Base-by-base conservation (phyloP, 352 stramenopile species). In the Globisporangium ultimum region DNA sequence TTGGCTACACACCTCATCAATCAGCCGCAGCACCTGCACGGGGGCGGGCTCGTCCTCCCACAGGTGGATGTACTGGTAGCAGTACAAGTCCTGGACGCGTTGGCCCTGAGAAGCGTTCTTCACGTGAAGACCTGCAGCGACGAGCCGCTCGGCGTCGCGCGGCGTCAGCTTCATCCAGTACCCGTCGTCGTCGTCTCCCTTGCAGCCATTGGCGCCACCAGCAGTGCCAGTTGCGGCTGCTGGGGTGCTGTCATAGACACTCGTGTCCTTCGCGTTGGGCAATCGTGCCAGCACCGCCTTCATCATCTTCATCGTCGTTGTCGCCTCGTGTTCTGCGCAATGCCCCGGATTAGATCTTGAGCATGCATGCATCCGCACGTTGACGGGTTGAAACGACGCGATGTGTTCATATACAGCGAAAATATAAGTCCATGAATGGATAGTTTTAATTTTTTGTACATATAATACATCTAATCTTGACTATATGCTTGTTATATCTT, bases 1-100 rank as follows among this genome's bases (percentile, higher is more conserved):
- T n/a, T 20, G 41, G 18, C 13, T 17, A 42, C 24, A 34, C 15
- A 48, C 51, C 36, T 64, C 58, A 11, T 52, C 34, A 11, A 56
- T 22, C 42, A 59, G 46, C 0, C 58, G 58, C 42, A 64, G 43
- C n/a, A 64, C 58, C 14, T 64, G 58, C 17, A 64, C 58, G 14
- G 32, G 38, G 15, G 41, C 12, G 24, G 48, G 43, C 5, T 59
- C 53, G 0, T 45, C 10, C n/a, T 48, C 32, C 58, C 58, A 64
- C 0, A 51, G 58, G 24, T 17, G 28, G 10, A 59, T 42, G 51
- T 55, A 48, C 43, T 54, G 58, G 24, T 50, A 64, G 43, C 58
- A 64, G 43, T 50, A 64, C 34, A 21, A 11, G 21, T 38, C 24
- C 21, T 36, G 38, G 7, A 62, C 22, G 18, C 28, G 24, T 13